phyloP scores from a whole-genome alignment of 148 eudicot genomes.

The Diospyros lotus region DNA sequence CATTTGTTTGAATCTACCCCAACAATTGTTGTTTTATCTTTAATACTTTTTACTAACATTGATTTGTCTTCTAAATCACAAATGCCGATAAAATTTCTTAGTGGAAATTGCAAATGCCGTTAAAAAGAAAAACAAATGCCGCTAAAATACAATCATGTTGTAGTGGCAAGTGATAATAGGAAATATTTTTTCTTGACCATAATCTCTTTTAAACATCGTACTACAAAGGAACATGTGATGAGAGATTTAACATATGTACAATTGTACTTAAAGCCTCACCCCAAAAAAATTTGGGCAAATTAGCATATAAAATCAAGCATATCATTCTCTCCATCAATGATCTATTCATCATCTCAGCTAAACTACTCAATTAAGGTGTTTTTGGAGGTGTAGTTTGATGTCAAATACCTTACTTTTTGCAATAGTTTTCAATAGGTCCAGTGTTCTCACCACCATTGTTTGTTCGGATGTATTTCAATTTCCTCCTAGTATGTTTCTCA shows the following conservation, averaged over 20 bases:
- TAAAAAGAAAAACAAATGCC: no score
- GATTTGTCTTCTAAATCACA: no score
- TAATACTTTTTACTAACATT: no score
- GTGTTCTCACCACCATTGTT: background rate
- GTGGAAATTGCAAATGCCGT: no score
- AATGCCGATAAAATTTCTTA: no score
- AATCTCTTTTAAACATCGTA: background rate
- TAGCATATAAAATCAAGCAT: conserved; percentile 2
- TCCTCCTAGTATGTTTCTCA: background rate
- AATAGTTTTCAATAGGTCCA: background rate
- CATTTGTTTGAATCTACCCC: no score
- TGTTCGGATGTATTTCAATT: background rate
- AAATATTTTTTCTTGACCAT: background rate
- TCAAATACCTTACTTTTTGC: background rate
- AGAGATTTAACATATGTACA: conserved; percentile 6
- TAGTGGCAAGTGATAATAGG: conserved; percentile 7
- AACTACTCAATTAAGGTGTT: background rate
- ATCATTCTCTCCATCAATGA: conserved; percentile 6
- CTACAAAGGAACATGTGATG: background rate
- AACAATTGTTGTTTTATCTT: no score
- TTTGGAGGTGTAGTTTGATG: background rate
- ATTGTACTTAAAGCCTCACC: conserved; percentile 6
- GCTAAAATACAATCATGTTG: no score
- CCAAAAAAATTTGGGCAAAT: conserved; percentile 2
- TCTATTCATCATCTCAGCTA: background rate